These are phyloP conservation scores for Aspergillus melleus DNA, from an alignment of 2,329 filamentous ascomycete species.

Conservation along the genomic window DNA sequence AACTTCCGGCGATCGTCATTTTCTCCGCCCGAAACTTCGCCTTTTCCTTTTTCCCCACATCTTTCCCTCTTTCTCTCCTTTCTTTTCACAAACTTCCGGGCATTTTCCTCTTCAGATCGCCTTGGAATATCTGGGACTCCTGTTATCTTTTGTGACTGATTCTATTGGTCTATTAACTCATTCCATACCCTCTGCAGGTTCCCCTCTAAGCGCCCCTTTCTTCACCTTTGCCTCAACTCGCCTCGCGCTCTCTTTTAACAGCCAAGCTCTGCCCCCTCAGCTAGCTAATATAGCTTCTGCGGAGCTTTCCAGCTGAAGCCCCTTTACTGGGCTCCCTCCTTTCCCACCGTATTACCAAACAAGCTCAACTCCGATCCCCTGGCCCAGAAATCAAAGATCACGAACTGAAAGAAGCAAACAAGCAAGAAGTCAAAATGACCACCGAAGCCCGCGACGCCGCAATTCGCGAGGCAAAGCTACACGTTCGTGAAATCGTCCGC, in stretches of 20 bases:
- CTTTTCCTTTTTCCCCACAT: background rate
- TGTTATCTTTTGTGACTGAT: conserved; percentile 9
- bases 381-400: background rate
- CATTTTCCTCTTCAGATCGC: background rate
- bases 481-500: conserved; percentile 41
- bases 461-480: conserved; percentile 42
- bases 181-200: background rate
- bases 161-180: conserved; percentile 11
- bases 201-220: conserved; percentile 9
- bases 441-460: conserved; percentile 39
- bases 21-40: background rate
- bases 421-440: conserved; percentile 10
- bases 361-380: background rate
- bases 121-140: too few relatives aligned
- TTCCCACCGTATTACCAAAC: background rate
- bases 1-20: background rate
- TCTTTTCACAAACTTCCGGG: background rate
- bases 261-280: background rate
- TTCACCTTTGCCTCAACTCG: background rate
- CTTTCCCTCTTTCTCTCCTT: background rate
- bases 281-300: background rate
- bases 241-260: conserved; percentile 4
- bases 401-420: conserved; percentile 2
- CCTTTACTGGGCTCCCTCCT: background rate
- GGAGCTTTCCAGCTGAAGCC: background rate